Evolutionary conservation across 2,329 filamentous ascomycete species (phyloP).

Genomic region (Helminthosporium solani): DNA sequence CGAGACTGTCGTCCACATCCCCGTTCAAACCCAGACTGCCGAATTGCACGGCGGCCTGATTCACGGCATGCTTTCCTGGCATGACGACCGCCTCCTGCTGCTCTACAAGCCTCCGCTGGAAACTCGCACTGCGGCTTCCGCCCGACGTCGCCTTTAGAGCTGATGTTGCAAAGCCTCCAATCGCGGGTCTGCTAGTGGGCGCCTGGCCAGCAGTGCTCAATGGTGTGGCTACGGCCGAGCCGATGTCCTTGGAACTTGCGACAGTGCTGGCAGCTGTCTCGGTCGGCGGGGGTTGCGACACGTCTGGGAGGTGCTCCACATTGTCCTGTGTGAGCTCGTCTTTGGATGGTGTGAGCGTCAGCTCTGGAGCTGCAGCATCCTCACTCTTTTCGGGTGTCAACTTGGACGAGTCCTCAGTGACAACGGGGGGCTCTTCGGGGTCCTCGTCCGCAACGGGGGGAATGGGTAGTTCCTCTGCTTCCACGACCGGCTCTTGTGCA

Average conservation of each 20-base stretch:
- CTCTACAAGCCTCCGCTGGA: constrained; percentile 83
- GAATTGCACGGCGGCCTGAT: constrained; percentile 91
- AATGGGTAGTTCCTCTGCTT: constrained; percentile 44
- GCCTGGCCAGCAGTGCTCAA: constrained; percentile 54
- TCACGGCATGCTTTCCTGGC: constrained; percentile 94
- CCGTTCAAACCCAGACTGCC: constrained; percentile 90
- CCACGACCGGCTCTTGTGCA: constrained; percentile 38
- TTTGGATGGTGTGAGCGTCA: constrained; percentile 64
- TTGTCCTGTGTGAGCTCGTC: constrained; percentile 89
- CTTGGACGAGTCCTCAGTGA: constrained; percentile 28
- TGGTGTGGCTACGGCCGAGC: constrained; percentile 59
- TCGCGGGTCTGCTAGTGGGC: constrained; percentile 60
- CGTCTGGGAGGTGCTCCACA: constrained; percentile 85
- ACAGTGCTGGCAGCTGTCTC: constrained; percentile 86
- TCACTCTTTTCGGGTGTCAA: constrained; percentile 42
- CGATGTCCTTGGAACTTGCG: constrained; percentile 77
- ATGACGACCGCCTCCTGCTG: constrained; percentile 98
- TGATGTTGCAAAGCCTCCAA: constrained; percentile 76
- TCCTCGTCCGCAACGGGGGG: constrained; percentile 42
- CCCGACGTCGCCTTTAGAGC: constrained; percentile 74
- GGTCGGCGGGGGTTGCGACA: constrained; percentile 72
- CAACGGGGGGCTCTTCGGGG: constrained; percentile 32
- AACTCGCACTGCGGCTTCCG: constrained; percentile 69
- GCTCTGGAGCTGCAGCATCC: constrained; percentile 54
- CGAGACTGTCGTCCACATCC: constrained; percentile 64